A percentile compares a stretch with the other conserved stretches of the same genome.
These are phyloP conservation scores for Tetracladium maxilliforme DNA, from an alignment of 2,329 filamentous ascomycete species.

Conservation along the genomic window DNA sequence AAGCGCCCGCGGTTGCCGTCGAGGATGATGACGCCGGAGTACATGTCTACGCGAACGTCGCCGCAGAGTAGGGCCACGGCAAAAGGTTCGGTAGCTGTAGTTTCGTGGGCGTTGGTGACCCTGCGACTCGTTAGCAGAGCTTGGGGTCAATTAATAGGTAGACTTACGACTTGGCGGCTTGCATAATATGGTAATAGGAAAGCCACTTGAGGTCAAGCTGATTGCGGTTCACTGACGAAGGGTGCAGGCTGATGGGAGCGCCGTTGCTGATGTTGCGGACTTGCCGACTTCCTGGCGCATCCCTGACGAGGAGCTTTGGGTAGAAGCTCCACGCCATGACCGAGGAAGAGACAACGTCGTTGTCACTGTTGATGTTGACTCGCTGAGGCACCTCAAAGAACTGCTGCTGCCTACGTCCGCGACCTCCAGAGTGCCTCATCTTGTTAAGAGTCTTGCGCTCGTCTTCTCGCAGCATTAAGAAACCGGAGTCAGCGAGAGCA, in stretches of 20 bases:
- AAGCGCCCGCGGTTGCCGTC: constrained; percentile 83
- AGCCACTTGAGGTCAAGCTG: constrained; percentile 60
- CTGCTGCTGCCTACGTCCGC: constrained; percentile 39
- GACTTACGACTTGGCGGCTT: constrained; percentile 62
- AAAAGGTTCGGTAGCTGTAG: constrained; percentile 66
- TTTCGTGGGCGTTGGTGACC: constrained; percentile 83
- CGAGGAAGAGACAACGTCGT: constrained; percentile 64
- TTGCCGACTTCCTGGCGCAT: constrained; percentile 74
- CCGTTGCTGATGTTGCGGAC: constrained; percentile 90
- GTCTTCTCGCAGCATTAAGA: constrained; percentile 58
- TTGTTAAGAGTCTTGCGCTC: constrained; percentile 57
- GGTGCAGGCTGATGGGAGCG: constrained; percentile 75
- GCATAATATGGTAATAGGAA: constrained; percentile 96
- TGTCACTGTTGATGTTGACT: constrained; percentile 62
- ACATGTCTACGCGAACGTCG: constrained; percentile 66
- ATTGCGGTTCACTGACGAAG: constrained; percentile 76
- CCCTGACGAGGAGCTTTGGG: constrained; percentile 74
- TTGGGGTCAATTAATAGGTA: background rate
- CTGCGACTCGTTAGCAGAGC: constrained; percentile 20
- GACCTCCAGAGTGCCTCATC: constrained; percentile 47
- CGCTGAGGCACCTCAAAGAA: constrained; percentile 75
- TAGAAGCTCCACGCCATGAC: constrained; percentile 94
- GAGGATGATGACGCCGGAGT: constrained; percentile 71
- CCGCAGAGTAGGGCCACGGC: constrained; percentile 75
- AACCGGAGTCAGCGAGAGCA: constrained; percentile 72